Base-by-base conservation (phyloP, 2,329 filamentous ascomycete species). In the Acrocalymma vagum region DNA sequence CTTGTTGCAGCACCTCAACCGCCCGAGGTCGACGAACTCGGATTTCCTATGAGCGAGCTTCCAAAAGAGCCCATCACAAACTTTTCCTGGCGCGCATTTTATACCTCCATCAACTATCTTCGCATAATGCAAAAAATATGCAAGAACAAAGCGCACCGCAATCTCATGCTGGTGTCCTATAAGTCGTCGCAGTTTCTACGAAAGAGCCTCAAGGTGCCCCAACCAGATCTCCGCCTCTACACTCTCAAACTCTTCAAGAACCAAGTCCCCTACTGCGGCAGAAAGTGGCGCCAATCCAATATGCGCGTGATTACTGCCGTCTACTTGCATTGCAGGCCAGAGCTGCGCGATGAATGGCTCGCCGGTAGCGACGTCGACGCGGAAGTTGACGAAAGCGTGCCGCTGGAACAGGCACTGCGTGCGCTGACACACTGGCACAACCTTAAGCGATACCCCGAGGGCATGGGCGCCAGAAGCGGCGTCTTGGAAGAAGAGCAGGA, bases 231-330 rank as follows among this genome's bases (percentile, higher is more conserved):
- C 26, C 85, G 94, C 5, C 84, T 96, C 28, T 97, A 97, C 75
- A 96, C 94, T 0, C 82, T 99, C 56, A 99, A 99, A 72, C 81
- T 99, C 0, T 97, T 97, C 84, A 99, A 99, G 72, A 94, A 91
- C 46, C 94, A 99, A 71, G 94, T 99, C 4, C 94, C 94, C 1
- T 99, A 96, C 76, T 97, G 93, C 70, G 93, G 94, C 15, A 86
- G 94, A 28, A 99, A 99, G 74, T 99, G 94, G 94, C 86, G 94
- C 10, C 94, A 97, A 74, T 86, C 85, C 57, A 97, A 99, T 71
- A 99, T 99, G 94, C 88, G 93, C 39, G 92, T 97, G 62, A 99
- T 99, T 64, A 99, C 94, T 0, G 91, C 92, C 3, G 90, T 99
- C 1, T 99, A 96, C 70, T 78, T 99, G 32, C 90, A 96, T 72